Conservation (phyloP, 2,329 filamentous ascomycete species). For the Berkeleyomyces rouxiae region DNA sequence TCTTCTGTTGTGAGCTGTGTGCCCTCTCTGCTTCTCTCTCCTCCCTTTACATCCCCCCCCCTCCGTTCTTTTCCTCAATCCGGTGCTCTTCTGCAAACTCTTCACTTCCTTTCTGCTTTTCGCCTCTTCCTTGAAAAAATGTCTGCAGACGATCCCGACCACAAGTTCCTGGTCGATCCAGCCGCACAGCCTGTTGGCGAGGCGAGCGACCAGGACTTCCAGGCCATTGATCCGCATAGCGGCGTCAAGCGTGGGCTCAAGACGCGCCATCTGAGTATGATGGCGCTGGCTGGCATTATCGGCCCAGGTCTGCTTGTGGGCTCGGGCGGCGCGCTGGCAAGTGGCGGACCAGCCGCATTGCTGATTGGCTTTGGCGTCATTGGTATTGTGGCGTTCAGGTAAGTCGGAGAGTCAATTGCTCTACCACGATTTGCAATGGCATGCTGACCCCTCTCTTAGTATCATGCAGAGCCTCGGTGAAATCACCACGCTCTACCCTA, state of each 20-base stretch:
- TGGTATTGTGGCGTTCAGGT: slow-evolving; percentile 23
- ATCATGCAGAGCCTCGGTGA: slow-evolving; percentile 63
- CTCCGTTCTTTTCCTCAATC: not conserved
- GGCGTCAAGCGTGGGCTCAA: slow-evolving; percentile 55
- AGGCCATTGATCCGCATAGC: slow-evolving; percentile 39
- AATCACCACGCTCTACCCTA: slow-evolving; percentile 56
- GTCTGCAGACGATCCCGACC: slow-evolving; percentile 3
- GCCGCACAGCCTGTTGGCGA: slow-evolving; percentile 18
- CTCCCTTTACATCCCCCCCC: not conserved
- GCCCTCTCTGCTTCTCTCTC: not conserved
- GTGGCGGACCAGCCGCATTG: slow-evolving; percentile 53
- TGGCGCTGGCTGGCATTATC: slow-evolving; percentile 44
- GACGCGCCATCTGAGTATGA: slow-evolving; percentile 50
- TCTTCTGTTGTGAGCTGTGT: no score
- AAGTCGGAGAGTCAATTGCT: not conserved
- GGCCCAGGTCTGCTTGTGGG: slow-evolving; percentile 59
- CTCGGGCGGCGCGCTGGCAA: slow-evolving; percentile 49
- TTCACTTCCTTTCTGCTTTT: not conserved
- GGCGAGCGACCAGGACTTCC: slow-evolving; percentile 27
- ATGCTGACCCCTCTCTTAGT: not conserved
- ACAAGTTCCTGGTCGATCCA: not conserved
- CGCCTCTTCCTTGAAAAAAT: not conserved
- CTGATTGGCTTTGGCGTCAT: slow-evolving; percentile 59
- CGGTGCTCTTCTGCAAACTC: not conserved
- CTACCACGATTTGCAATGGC: not conserved